Conservation (phyloP, 257 asterid genomes). For the Penstemon davidsonii region DNA sequence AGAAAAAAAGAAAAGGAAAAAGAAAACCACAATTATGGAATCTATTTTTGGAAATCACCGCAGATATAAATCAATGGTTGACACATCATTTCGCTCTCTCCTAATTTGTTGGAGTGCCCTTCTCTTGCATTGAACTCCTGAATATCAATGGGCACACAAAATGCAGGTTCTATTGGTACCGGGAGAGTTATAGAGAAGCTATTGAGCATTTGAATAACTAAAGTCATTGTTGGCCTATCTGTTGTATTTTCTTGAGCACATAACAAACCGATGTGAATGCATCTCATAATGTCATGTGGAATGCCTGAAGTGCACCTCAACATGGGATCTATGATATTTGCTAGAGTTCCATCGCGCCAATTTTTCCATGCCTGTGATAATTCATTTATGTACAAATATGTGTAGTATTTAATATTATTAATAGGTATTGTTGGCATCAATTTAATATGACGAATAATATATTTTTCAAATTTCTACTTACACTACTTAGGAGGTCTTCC, state of each 20-base stretch:
- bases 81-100: background rate
- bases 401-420: background rate
- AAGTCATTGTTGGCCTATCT: background rate
- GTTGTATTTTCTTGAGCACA: background rate
- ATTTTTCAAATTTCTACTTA: background rate
- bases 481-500: conserved; percentile 11
- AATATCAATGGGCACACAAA: background rate
- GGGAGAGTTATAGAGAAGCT: background rate
- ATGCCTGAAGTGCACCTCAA: background rate
- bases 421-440: background rate
- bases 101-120: background rate
- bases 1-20: no score
- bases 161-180: background rate
- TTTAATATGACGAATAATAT: background rate
- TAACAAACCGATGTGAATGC: background rate
- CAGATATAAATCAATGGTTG: background rate
- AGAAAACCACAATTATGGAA: no score
- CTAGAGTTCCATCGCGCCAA: background rate
- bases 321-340: conserved; percentile 1
- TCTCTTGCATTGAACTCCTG: background rate
- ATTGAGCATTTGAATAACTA: background rate
- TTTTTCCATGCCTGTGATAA: background rate
- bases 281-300: background rate
- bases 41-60: background rate
- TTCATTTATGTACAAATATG: background rate